phyloP scores from a whole-genome alignment of 805 yeast genomes.

The Kodamaea kaohsiungensis region DNA sequence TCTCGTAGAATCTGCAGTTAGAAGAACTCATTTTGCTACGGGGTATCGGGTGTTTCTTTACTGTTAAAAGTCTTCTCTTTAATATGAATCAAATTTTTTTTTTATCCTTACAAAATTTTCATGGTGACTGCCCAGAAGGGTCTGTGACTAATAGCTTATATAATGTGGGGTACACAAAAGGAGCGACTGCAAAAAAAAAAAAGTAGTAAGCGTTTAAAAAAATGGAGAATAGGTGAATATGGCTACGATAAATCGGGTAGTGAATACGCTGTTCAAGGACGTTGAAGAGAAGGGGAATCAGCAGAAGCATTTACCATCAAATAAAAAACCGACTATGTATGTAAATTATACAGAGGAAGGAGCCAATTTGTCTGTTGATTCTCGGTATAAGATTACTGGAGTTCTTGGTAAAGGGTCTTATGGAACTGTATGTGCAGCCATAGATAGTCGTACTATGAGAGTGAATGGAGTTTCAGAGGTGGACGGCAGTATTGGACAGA shows the following conservation, averaged over 20 bases:
- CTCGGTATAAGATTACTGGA: constrained; percentile 56
- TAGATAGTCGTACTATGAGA: constrained; percentile 42
- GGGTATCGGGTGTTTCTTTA: not conserved
- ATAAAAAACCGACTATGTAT: not conserved
- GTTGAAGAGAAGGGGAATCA: not conserved
- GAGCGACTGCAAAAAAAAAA: not conserved
- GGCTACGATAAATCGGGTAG: constrained; percentile 3
- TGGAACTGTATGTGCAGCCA: constrained; percentile 81
- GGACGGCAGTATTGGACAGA: constrained; percentile 20
- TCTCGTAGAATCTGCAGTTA: constrained; percentile 95
- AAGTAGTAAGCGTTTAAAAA: not conserved
- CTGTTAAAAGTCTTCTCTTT: not conserved
- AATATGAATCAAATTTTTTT: not conserved
- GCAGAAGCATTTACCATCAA: not conserved
- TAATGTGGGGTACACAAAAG: not conserved
- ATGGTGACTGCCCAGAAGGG: not conserved
- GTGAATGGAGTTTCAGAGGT: constrained; percentile 15
- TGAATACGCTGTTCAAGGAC: not conserved
- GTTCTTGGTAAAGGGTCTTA: constrained; percentile 83
- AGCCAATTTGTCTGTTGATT: constrained; percentile 62
- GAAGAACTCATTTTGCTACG: constrained; percentile 66
- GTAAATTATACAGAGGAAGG: constrained; percentile 32
- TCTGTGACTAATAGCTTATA: not conserved
- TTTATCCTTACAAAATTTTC: constrained; percentile 4
- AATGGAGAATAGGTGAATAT: not conserved